Percentiles rank a stretch among this genome's conserved stretches.
Conservation (phyloP, 345 rosid genomes). For the Theobroma cacao region DNA sequence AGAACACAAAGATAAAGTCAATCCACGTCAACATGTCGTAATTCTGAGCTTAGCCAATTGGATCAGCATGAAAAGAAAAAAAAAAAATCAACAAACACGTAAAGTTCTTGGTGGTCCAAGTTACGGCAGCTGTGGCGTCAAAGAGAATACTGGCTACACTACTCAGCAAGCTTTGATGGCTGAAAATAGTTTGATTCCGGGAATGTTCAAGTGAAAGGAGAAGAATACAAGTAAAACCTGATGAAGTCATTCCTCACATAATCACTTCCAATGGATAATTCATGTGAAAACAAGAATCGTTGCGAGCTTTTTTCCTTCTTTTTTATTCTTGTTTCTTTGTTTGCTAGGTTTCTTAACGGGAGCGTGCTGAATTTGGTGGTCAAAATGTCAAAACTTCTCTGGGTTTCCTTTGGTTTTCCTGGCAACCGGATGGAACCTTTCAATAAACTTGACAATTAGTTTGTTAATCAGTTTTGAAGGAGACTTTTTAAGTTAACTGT, state of each 20-base stretch:
- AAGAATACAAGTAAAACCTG: neutral
- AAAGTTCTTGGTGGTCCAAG: neutral
- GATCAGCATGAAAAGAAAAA: neutral
- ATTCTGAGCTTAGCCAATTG: neutral
- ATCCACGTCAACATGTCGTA: neutral
- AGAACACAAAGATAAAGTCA: neutral
- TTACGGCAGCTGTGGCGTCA: neutral
- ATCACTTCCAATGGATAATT: neutral
- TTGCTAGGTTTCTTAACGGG: neutral
- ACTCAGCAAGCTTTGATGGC: neutral
- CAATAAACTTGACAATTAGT: neutral
- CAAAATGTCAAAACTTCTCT: neutral
- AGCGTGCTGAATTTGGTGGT: neutral
- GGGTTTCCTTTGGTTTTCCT: neutral
- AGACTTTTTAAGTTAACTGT: neutral
- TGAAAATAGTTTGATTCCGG: neutral
- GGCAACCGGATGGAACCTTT: neutral
- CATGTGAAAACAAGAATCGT: neutral
- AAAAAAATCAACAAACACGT: neutral
- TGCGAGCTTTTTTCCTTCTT: neutral
- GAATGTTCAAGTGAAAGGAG: neutral
- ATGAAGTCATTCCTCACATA: slow-evolving; percentile 15
- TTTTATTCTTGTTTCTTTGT: neutral
- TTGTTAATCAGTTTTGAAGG: neutral
- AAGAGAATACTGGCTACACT: neutral